Base-by-base conservation (phyloP, 768 basidiomycete species). In the Pholiota conissans region DNA sequence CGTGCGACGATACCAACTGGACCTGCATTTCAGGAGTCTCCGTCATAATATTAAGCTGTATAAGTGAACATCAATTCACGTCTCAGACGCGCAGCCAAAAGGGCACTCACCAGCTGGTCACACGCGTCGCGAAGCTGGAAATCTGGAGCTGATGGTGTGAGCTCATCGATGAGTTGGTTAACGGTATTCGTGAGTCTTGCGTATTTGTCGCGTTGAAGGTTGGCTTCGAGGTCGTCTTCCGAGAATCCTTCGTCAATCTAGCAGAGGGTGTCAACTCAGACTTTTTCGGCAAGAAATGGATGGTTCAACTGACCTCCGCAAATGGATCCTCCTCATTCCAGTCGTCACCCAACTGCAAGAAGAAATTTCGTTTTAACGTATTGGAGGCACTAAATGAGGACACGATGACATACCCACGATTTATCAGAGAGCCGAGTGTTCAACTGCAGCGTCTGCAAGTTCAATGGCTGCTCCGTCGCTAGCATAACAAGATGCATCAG, bases 251-350 rank as follows among this genome's bases (percentile, higher is more conserved):
- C 95, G 65, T 97, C 94, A 57, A 96, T 95, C 91, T 90, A 60
- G 30, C 20, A 28, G 37, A 27, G 56, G 13, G 9, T 27, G 20
- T 20, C 9, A 30, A 8, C 3, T 24, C 16, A 22, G 34, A 1
- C 37, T 26, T 2, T n/a, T 18, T 18, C 22, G 22, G 37, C 8
- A 6, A 18, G 48, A 64, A 55, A 22, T 22, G 2, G 24, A 26
- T 1, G 20, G 18, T 8, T 10, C 6, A 14, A 51, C 58, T 18
- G 63, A 92, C 93, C 77, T 95, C 93, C 2, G 96, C 95, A 64
- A 99, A 99, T 1, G 97, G 96, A 76, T 99, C 95, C 53, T 94
- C 92, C 52, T 96, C 95, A 56, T 96, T 94, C 2, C 84, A 85
- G 30, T 90, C 84, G 28, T 90, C 91, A 42, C 93, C 93, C 8